Evolutionary conservation across 306 rosid species (phyloP).

Genomic region (Hippophae rhamnoides): DNA sequence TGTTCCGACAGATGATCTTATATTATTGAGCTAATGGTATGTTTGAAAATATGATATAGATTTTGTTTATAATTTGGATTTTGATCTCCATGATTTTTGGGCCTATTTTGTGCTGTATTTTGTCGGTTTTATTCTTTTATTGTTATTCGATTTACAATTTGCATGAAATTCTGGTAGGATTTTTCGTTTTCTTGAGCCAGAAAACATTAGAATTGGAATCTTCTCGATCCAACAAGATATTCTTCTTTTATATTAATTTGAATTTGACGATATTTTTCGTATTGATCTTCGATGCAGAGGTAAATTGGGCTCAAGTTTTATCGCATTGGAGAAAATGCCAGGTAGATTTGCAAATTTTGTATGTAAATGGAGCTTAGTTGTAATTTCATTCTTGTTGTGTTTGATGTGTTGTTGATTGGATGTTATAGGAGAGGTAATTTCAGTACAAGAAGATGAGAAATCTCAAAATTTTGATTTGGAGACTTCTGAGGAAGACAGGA

Average conservation of each 20-base stretch:
- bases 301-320: constrained; percentile 19
- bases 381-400: constrained; percentile 1
- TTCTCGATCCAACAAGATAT: constrained; percentile 7
- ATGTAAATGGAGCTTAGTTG: not conserved
- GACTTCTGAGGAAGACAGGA: constrained; percentile 67
- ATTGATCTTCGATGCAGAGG: constrained; percentile 35
- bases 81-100: not conserved
- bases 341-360: constrained; percentile 25
- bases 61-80: constrained; percentile 3
- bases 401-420: constrained; percentile 6
- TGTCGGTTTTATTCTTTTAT: not conserved
- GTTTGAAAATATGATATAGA: not conserved
- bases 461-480: constrained; percentile 45
- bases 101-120: constrained; percentile 16
- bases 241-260: not conserved
- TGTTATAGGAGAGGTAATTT: constrained; percentile 39
- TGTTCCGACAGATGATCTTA: constrained; percentile 12
- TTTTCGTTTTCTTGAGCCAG: constrained; percentile 12
- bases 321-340: constrained; percentile 41
- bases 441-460: constrained; percentile 53
- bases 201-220: constrained; percentile 8
- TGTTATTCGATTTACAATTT: not conserved
- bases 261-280: constrained; percentile 2
- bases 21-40: constrained; percentile 16
- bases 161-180: constrained; percentile 14